Base-by-base conservation (phyloP, 495 filamentous ascomycete species). In the Hamigera avellanea region DNA sequence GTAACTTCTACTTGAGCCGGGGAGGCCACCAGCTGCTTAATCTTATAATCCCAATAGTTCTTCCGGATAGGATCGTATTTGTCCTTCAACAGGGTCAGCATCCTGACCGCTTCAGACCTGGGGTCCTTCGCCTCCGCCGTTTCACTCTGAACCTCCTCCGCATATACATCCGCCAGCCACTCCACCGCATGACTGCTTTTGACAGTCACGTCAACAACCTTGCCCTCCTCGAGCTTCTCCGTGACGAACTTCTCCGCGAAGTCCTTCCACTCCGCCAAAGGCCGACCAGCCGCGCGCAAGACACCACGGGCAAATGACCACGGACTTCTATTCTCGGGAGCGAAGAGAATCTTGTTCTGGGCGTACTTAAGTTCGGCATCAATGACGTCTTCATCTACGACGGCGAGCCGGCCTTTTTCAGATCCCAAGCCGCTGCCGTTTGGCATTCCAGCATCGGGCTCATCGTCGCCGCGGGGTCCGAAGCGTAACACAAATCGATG, bases 401-500 rank as follows among this genome's bases (percentile, higher is more conserved):
- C 49, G 14, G 50, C 31, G 14, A 63, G 38, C 58, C 48, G 32
- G 25, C 58, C 55, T 50, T 65, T 63, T 25, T 64, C 54, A 14
- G 57, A 44, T 18, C 70, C 63, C 1, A 59, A 65, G 2, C 59
- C 57, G 14, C 55, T 54, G 6, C 58, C 37, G 18, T 64, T 70
- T 2, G 62, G 56, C 36, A 77, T 78, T 1, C 56, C 64, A 2
- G 56, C 62, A 15, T 59, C 50, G 0, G 39, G 54, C 42, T 47
- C 48, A 15, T 54, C 48, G 10, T 42, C 35, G 8, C 35, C 44
- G 17, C 61, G 52, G 27, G 77, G 66, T 0, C 81, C 81, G 53
- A 96, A 94, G 2, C 91, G 75, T 6, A 96, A 45, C 57, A 86
- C 93, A 64, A 85, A 96, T 9, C 91, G 77, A 64, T 98, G 93